phyloP scores from a whole-genome alignment of 768 basidiomycete genomes.

The Suillus clintonianus region DNA sequence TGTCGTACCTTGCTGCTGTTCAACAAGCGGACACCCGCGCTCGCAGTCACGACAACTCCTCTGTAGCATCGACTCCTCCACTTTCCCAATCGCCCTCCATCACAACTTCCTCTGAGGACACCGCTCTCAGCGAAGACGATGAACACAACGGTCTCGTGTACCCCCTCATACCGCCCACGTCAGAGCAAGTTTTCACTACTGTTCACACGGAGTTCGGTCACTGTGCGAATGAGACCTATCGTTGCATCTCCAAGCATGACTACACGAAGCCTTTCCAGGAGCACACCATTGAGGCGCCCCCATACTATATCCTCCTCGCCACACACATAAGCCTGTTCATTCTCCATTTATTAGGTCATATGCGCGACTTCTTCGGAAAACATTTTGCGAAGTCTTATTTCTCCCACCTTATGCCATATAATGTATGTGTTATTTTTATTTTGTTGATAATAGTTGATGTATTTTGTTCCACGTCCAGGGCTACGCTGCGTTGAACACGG shows the following conservation, averaged over 20 bases:
- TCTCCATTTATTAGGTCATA: slow-evolving; percentile 87
- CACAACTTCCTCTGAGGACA: slow-evolving; percentile 70
- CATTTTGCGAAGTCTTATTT: slow-evolving; percentile 68
- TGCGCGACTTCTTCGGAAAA: slow-evolving; percentile 95
- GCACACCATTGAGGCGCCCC: slow-evolving; percentile 79
- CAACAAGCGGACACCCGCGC: slow-evolving; percentile 72
- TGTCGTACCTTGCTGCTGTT: slow-evolving; percentile 60
- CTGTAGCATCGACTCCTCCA: slow-evolving; percentile 63
- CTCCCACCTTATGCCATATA: slow-evolving; percentile 76
- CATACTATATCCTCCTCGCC: slow-evolving; percentile 87
- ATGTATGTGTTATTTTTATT: slow-evolving; percentile 54
- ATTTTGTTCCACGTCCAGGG: slow-evolving; percentile 53
- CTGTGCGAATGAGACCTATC: slow-evolving; percentile 74
- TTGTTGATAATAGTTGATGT: neutral
- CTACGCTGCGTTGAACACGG: slow-evolving; percentile 94
- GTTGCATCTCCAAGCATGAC: slow-evolving; percentile 66
- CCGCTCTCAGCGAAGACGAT: slow-evolving; percentile 57
- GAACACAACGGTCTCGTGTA: slow-evolving; percentile 58
- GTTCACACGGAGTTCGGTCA: slow-evolving; percentile 93
- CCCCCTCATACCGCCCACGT: slow-evolving; percentile 72
- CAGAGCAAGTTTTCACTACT: slow-evolving; percentile 75
- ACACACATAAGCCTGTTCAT: slow-evolving; percentile 95
- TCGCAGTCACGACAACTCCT: slow-evolving; percentile 47
- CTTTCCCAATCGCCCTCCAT: slow-evolving; percentile 71
- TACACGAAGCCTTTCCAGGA: slow-evolving; percentile 45